Evolutionary conservation across 1,284 basidiomycete species (phyloP), one percentile per base, ranked within the genome.

Genomic region (Singerocomus rubriflavus): DNA sequence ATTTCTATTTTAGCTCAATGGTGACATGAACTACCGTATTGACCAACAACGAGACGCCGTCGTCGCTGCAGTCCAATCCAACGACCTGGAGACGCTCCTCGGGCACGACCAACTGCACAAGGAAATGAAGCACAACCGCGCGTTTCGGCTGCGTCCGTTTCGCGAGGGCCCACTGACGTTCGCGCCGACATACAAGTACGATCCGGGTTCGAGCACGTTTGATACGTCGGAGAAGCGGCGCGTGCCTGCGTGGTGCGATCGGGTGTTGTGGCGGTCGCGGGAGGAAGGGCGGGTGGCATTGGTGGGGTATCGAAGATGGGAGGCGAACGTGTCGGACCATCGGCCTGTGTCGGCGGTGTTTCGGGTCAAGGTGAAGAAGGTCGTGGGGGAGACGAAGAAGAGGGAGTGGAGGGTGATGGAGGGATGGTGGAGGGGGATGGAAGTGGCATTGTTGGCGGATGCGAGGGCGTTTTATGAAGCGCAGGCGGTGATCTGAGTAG

Each of bases 101-200:
- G 66, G 75, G 14, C 86, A 94, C 62, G 97, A 99, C 70, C 96
- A 99, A 64, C 82, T 99, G 1, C 73, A 81, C 12, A 93, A 92
- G 58, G 92, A 98, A 67, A 86, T 98, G 76, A 84, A 84, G 51
- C 75, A 73, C 57, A 98, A 98, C 63, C 88, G 88, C 13, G 81
- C 79, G 0, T 98, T 94, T 74, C 83, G 95, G 1, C 73, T 99
- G 11, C 85, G 91, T 14, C 74, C 77, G 1, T 98, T 98, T 70
- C 70, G 68, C 12, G 96, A 99, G 63, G 88, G 93, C 0, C 84
- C 82, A 0, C 81, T 97, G 55, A 80, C 74, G 0, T 97, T 95
- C 63, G 65, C 80, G 16, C 95, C 95, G 13, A 99, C 96, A 16
- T 99, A 98, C 82, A 98, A 98, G 71, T 98, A 97, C 71, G 91